Evolutionary conservation across 2,329 filamentous ascomycete species (phyloP).

Genomic region (Monilinia fructicola): DNA sequence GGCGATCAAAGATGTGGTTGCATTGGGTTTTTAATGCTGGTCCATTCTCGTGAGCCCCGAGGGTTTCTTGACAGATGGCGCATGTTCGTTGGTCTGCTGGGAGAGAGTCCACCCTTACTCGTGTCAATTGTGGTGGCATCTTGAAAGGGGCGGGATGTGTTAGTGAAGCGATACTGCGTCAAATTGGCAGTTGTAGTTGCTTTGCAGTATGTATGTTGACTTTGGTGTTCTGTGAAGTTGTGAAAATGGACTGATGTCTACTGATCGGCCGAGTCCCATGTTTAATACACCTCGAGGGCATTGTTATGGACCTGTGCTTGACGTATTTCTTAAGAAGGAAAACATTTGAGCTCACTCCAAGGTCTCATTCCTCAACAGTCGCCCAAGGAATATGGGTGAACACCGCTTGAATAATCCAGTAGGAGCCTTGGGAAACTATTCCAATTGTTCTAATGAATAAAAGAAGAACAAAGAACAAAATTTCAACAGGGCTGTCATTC

Average conservation of each 20-base stretch:
- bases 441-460: not conserved
- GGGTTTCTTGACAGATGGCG: slow-evolving; percentile 1
- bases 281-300: not conserved
- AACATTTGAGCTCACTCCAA: not conserved
- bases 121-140: not conserved
- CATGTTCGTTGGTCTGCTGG: slow-evolving; percentile 3
- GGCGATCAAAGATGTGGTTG: not conserved
- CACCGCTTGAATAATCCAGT: not conserved
- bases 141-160: not conserved
- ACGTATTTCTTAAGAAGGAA: not conserved
- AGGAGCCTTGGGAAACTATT: not conserved
- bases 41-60: not conserved
- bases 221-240: not conserved
- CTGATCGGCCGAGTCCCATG: not conserved
- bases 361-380: not conserved
- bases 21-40: not conserved
- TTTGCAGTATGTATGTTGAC: not conserved
- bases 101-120: not conserved
- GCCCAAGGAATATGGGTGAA: not conserved
- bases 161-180: not conserved
- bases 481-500: not conserved
- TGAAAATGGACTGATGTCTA: not conserved
- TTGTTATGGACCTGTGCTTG: not conserved
- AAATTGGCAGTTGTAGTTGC: not conserved
- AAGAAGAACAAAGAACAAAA: not conserved